Conservation (phyloP, 768 basidiomycete genomes). For the Cystobasidium ongulense region DNA sequence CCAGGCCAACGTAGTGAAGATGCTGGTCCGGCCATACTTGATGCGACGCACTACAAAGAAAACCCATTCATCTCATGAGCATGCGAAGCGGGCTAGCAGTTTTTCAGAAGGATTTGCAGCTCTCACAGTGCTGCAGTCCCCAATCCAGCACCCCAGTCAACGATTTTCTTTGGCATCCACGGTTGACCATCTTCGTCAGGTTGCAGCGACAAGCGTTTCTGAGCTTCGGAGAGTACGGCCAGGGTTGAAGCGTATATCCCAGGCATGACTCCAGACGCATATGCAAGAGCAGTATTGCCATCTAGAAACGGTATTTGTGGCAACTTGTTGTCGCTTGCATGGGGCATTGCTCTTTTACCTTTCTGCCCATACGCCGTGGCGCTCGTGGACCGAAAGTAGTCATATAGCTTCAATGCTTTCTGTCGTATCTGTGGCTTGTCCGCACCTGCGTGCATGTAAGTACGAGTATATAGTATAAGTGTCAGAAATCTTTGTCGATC, state of each 20-base stretch:
- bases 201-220: constrained; percentile 53
- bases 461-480: background rate
- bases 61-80: background rate
- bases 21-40: constrained; percentile 48
- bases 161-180: constrained; percentile 51
- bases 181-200: constrained; percentile 50
- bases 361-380: constrained; percentile 23
- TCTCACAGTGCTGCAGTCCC: constrained; percentile 75
- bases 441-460: constrained; percentile 25
- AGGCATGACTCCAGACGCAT: constrained; percentile 74
- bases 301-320: constrained; percentile 51
- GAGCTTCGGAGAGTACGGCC: constrained; percentile 63
- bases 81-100: background rate
- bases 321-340: constrained; percentile 57
- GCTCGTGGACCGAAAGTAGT: constrained; percentile 52
- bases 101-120: constrained; percentile 6
- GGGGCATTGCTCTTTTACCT: constrained; percentile 33
- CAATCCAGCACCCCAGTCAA: constrained; percentile 78
- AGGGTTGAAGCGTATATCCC: constrained; percentile 73
- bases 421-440: constrained; percentile 55
- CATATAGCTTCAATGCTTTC: constrained; percentile 59
- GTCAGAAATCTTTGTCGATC: background rate
- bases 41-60: constrained; percentile 55
- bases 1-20: constrained; percentile 60
- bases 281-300: constrained; percentile 69